Percentiles rank a stretch among this genome's conserved stretches.
phyloP scores from a whole-genome alignment of 2,329 filamentous ascomycete species.

The Fusarium agapanthi region DNA sequence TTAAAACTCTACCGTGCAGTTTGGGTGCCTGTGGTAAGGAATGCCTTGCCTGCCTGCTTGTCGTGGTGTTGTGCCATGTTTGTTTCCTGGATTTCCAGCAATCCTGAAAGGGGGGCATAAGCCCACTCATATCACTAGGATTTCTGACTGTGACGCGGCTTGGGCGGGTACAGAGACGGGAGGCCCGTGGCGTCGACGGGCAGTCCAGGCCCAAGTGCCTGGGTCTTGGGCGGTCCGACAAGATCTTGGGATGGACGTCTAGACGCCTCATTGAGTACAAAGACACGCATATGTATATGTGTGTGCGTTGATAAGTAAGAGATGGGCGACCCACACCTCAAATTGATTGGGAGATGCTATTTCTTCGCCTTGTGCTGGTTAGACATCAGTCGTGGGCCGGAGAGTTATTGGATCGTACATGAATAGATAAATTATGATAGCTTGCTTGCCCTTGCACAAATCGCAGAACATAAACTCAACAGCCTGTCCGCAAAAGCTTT shows the following conservation, averaged over 20 bases:
- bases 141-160: conserved; percentile 35
- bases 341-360: neutral
- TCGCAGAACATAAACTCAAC: neutral
- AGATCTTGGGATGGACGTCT: conserved; percentile 9
- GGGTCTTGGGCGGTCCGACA: conserved; percentile 27
- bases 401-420: conserved; percentile 4
- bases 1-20: neutral
- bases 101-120: conserved; percentile 20
- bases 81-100: conserved; percentile 18
- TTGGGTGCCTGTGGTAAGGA: conserved; percentile 10
- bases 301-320: neutral
- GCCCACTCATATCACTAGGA: conserved; percentile 18
- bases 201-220: conserved; percentile 42
- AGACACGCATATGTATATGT: neutral
- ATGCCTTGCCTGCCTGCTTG: conserved; percentile 19
- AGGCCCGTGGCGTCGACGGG: conserved; percentile 37
- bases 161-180: conserved; percentile 40
- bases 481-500: conserved; percentile 38
- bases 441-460: conserved; percentile 11
- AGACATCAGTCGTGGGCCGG: conserved; percentile 1
- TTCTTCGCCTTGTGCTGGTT: conserved; percentile 1
- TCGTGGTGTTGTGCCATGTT: conserved; percentile 13
- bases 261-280: conserved; percentile 21
- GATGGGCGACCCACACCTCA: neutral
- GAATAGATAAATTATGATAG: conserved; percentile 4